Conservation (phyloP, 148 eudicot species). For the Mesembryanthemum crystallinum region DNA sequence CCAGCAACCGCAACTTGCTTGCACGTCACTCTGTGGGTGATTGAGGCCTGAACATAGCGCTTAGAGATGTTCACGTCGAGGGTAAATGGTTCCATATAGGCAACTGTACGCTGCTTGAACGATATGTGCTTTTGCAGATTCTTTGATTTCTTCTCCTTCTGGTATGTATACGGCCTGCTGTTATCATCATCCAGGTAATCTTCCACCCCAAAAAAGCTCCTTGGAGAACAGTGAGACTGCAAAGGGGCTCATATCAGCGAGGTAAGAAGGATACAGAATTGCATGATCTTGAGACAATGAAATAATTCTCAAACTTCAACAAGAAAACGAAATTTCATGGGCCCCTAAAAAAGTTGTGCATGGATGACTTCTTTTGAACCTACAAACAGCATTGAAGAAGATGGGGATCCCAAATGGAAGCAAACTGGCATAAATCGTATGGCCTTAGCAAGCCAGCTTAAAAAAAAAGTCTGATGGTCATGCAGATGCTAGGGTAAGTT, state of each 20-base stretch:
- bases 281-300: neutral
- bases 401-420: neutral
- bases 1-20: constrained; percentile 94
- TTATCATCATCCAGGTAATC: constrained; percentile 92
- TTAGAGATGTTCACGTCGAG: constrained; percentile 86
- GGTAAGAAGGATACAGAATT: neutral
- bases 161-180: constrained; percentile 88
- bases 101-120: constrained; percentile 85
- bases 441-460: neutral
- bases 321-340: neutral
- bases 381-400: neutral
- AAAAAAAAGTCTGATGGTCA: neutral
- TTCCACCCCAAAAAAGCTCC: constrained; percentile 98
- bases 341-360: neutral
- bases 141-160: constrained; percentile 85
- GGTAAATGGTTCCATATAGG: constrained; percentile 94
- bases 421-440: neutral
- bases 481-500: neutral
- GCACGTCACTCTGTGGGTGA: constrained; percentile 86
- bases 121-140: constrained; percentile 84
- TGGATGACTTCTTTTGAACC: neutral
- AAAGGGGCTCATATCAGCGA: constrained; percentile 20
- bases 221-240: constrained; percentile 63
- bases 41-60: constrained; percentile 87
- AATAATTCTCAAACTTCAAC: neutral